A percentile compares a stretch with the other conserved stretches of the same genome.
These are phyloP conservation scores for Achaetomium macrosporum DNA, from an alignment of 2,329 filamentous ascomycete genomes.

Conservation along the genomic window DNA sequence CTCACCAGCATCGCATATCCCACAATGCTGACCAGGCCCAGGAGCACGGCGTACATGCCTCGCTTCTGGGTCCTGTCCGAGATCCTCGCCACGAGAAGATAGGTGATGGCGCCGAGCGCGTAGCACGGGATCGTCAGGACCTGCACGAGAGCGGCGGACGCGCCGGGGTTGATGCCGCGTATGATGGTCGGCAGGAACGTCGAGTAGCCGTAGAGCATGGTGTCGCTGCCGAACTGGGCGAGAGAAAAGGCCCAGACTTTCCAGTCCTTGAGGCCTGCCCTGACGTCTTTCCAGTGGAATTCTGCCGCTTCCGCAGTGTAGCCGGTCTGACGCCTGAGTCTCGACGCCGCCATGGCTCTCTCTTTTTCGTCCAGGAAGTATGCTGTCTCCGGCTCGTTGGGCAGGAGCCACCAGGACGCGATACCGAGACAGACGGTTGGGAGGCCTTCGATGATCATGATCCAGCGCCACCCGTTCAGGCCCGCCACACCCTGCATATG, in stretches of 20 bases:
- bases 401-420: slow-evolving; percentile 42
- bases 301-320: no score
- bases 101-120: slow-evolving; percentile 29
- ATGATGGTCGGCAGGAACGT: slow-evolving; percentile 40
- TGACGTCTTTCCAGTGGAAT: slow-evolving; percentile 22
- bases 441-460: slow-evolving; percentile 49
- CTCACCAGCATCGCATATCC: slow-evolving; percentile 30
- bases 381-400: slow-evolving; percentile 35
- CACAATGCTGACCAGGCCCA: slow-evolving; percentile 26
- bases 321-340: no score
- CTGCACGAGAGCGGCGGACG: slow-evolving; percentile 29
- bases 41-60: slow-evolving; percentile 30
- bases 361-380: slow-evolving; percentile 36
- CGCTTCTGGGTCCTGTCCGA: slow-evolving; percentile 33
- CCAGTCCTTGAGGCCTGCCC: slow-evolving; percentile 39
- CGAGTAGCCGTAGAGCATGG: slow-evolving; percentile 29
- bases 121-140: slow-evolving; percentile 36
- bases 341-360: slow-evolving; percentile 29
- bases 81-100: slow-evolving; percentile 29
- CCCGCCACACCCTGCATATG: slow-evolving; percentile 37
- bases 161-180: slow-evolving; percentile 34
- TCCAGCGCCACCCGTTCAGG: slow-evolving; percentile 45
- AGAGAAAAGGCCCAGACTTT: slow-evolving; percentile 39
- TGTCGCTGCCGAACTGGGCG: slow-evolving; percentile 20
- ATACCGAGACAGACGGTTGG: slow-evolving; percentile 34